phyloP scores from a whole-genome alignment of 257 asterid species.

The Fraxinus anomala region DNA sequence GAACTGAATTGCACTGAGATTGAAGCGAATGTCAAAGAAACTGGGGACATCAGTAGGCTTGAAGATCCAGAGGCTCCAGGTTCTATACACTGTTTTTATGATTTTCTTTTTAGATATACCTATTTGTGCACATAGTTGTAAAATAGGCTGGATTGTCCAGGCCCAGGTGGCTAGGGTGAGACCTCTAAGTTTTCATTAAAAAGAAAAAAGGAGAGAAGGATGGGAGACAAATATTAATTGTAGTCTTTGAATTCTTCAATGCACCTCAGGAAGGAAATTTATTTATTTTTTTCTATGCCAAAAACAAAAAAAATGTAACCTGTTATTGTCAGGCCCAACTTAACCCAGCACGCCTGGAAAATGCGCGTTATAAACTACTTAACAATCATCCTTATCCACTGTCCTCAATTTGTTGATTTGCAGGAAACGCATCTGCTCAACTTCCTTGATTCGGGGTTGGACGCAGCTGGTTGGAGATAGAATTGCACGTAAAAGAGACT shows the following conservation, averaged over 20 bases:
- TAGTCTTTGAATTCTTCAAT: too few relatives aligned
- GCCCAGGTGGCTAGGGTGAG: background rate
- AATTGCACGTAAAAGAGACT: background rate
- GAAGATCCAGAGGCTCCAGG: constrained; percentile 49
- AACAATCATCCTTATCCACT: background rate
- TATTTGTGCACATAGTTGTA: background rate
- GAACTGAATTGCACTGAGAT: constrained; percentile 26
- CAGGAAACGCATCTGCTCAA: background rate
- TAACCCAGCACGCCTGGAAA: too few relatives aligned
- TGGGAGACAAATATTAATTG: too few relatives aligned
- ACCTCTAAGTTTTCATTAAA: background rate
- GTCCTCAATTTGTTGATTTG: background rate
- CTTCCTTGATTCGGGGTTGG: background rate
- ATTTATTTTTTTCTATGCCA: too few relatives aligned
- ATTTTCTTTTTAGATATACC: background rate
- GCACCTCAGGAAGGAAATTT: too few relatives aligned
- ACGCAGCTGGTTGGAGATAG: background rate
- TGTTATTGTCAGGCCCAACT: too few relatives aligned
- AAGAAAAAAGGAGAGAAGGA: too few relatives aligned
- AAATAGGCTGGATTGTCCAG: background rate
- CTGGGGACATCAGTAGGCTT: constrained; percentile 24
- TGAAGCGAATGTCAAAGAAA: constrained; percentile 29
- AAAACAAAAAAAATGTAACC: too few relatives aligned
- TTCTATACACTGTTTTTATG: constrained; percentile 12
- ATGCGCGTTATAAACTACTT: too few relatives aligned